Conservation (phyloP, 306 rosid genomes). For the Macrotyloma uniflorum region DNA sequence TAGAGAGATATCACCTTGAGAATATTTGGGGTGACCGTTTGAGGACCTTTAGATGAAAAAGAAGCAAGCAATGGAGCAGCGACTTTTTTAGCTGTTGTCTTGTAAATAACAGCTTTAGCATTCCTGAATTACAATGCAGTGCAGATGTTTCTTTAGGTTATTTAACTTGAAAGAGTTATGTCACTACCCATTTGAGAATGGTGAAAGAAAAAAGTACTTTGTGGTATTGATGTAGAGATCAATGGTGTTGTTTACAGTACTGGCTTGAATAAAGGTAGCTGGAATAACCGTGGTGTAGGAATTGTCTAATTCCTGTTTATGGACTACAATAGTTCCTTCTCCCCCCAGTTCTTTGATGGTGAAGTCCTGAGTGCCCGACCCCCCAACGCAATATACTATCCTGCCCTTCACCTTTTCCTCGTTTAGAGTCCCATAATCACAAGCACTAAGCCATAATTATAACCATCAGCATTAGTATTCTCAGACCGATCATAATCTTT, state of each 20-base stretch:
- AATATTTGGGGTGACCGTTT: slow-evolving; percentile 46
- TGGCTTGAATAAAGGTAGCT: slow-evolving; percentile 42
- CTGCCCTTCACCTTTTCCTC: slow-evolving; percentile 65
- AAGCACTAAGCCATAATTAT: slow-evolving; percentile 52
- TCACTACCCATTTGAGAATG: background rate
- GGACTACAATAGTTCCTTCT: slow-evolving; percentile 60
- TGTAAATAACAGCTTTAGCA: slow-evolving; percentile 61
- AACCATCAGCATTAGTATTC: background rate
- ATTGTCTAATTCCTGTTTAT: slow-evolving; percentile 36
- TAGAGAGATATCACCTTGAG: slow-evolving; percentile 58
- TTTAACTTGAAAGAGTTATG: background rate
- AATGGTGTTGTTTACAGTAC: slow-evolving; percentile 42
- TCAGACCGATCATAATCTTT: slow-evolving; percentile 13
- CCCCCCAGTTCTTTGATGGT: slow-evolving; percentile 58
- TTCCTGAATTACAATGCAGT: slow-evolving; percentile 42
- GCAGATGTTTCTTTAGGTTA: background rate
- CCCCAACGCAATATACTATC: slow-evolving; percentile 67
- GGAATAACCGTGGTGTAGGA: slow-evolving; percentile 58
- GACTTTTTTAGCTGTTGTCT: slow-evolving; percentile 37
- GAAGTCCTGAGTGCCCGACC: slow-evolving; percentile 42
- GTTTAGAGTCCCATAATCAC: slow-evolving; percentile 62
- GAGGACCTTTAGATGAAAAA: slow-evolving; percentile 89
- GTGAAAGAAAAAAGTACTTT: slow-evolving; percentile 47
- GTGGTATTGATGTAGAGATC: slow-evolving; percentile 74
- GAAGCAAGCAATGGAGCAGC: slow-evolving; percentile 72